Percentiles rank a stretch among this genome's conserved stretches.
phyloP scores from a whole-genome alignment of 139 green algal genomes.

The Closterium sp. region DNA sequence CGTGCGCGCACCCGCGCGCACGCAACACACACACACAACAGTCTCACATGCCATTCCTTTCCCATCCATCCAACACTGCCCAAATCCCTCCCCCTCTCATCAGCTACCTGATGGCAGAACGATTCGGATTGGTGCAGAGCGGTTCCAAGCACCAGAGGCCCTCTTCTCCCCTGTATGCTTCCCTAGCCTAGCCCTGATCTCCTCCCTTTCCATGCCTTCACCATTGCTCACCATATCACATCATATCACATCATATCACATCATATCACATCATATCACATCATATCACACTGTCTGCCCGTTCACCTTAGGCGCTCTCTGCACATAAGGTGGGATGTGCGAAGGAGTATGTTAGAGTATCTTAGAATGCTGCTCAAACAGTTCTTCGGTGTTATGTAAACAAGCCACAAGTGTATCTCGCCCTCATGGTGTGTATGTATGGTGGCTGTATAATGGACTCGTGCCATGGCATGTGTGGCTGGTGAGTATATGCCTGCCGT shows the following conservation, averaged over 20 bases:
- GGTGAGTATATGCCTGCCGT: too few species aligned
- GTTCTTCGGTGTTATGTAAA: too few species aligned
- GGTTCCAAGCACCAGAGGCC: slow-evolving; percentile 66
- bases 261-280: neutral
- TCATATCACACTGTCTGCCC: too few species aligned
- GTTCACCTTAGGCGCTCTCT: too few species aligned
- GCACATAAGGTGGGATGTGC: too few species aligned
- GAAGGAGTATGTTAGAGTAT: too few species aligned
- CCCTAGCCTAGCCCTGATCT: neutral
- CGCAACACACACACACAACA: neutral
- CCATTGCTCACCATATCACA: neutral
- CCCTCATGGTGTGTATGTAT: too few species aligned
- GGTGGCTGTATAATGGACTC: too few species aligned
- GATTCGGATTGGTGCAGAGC: slow-evolving; percentile 72
- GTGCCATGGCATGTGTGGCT: too few species aligned
- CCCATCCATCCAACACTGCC: neutral
- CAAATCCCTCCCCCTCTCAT: neutral
- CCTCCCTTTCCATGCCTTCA: neutral
- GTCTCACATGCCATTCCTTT: neutral
- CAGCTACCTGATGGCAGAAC: slow-evolving; percentile 72
- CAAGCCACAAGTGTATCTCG: too few species aligned
- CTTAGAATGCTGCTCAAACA: too few species aligned
- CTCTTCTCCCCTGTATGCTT: slow-evolving; percentile 34
- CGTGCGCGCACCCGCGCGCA: too few species aligned
- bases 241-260: neutral